Percentiles rank a stretch among this genome's conserved stretches.
phyloP scores from a whole-genome alignment of 1,284 basidiomycete genomes.

The Microbotryum silenes-acaulis region DNA sequence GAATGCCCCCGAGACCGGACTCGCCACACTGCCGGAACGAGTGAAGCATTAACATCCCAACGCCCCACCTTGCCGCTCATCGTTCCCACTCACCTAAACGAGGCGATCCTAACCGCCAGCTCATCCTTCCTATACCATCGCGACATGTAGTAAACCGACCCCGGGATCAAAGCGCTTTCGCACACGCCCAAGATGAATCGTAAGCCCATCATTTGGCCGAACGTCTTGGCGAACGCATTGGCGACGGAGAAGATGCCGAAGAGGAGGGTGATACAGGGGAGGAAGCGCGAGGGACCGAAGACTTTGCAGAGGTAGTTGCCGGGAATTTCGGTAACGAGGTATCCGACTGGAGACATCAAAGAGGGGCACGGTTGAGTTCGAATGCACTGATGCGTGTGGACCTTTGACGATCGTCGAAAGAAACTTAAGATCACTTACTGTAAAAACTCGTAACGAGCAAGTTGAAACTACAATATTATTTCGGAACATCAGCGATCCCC shows the following conservation, averaged over 20 bases:
- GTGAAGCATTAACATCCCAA: too few relatives aligned
- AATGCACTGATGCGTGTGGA: too few relatives aligned
- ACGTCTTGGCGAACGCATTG: constrained; percentile 30
- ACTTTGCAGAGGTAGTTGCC: constrained; percentile 51
- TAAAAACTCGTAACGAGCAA: constrained; percentile 34
- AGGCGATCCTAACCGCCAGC: constrained; percentile 36
- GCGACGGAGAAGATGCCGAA: constrained; percentile 28
- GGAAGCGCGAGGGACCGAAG: constrained; percentile 46
- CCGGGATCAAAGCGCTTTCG: constrained; percentile 20
- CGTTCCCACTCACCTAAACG: too few relatives aligned
- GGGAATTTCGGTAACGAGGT: constrained; percentile 53
- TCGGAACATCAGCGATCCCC: too few relatives aligned
- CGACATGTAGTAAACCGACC: constrained; percentile 37
- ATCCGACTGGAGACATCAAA: constrained; percentile 31
- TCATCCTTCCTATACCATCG: constrained; percentile 41
- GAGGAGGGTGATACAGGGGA: constrained; percentile 36
- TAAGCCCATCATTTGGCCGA: constrained; percentile 33
- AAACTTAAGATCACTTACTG: constrained; percentile 21
- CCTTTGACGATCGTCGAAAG: too few relatives aligned
- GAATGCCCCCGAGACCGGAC: too few relatives aligned
- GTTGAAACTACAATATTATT: constrained; percentile 8
- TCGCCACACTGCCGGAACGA: too few relatives aligned
- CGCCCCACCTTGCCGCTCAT: too few relatives aligned
- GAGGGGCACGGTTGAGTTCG: too few relatives aligned
- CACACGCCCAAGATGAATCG: constrained; percentile 31